Evolutionary conservation across 768 basidiomycete genomes (phyloP), one percentile per base, ranked within the genome.

Genomic region (Leucosporidium creatinivorum): DNA sequence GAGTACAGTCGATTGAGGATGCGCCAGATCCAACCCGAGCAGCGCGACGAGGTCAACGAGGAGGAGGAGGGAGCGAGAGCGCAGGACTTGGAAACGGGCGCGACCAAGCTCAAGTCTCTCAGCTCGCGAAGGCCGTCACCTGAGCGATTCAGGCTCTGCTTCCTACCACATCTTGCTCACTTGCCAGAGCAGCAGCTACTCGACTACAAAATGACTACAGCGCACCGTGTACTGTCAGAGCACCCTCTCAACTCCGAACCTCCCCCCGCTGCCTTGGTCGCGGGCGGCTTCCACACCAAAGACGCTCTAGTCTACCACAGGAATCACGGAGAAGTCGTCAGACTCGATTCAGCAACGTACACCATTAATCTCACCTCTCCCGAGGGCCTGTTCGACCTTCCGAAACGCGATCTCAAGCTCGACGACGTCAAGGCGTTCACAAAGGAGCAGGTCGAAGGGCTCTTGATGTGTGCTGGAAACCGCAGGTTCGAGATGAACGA

Each of bases 231-330:
- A 61, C 26, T 65, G 8, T 44, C 64, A 9, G 3, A 79, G 9
- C 73, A 82, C 12, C 88, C 87, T 3, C 85, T 84, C 79, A 89
- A 89, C 74, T 87, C 87, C 23, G 88, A 90, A 69, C 85, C 88
- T 1, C 78, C 80, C 2, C 81, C 81, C 8, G 76, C 81, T 48
- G 81, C 82, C 23, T 81, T 89, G 18, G 81, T 85, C 25, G 83
- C 39, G 8, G 39, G 85, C 71, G 85, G 85, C 73, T 75, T 81
- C 9, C 67, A 84, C 65, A 89, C 88, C 0, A 87, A 87, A 1
- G 82, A 83, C 61, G 82, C 83, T 55, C 79, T 86, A n/a, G 80
- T 85, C 15, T 90, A 87, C 73, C 84, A 84, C 67, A 84, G 88
- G 44, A 89, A 89, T 73, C 88, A 89, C 73, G 84, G 87, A 55